Conservation (phyloP, 495 filamentous ascomycete species). For the Aspergillus homomorphus region DNA sequence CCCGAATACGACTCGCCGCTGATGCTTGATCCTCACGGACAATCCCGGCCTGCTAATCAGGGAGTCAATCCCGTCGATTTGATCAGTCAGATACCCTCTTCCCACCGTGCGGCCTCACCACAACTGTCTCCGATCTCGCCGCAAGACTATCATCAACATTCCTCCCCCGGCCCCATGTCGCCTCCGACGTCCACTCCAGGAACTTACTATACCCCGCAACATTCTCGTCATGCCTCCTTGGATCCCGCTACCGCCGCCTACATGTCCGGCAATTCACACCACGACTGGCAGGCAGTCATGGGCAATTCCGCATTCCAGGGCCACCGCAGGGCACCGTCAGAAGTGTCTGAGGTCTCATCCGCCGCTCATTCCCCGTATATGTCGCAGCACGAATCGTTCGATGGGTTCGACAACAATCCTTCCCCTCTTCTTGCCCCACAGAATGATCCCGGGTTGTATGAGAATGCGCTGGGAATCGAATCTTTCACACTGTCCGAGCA, state of each 20-base stretch:
- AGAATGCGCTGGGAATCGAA: conserved; percentile 72
- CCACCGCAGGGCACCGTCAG: conserved; percentile 82
- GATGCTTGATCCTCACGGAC: conserved; percentile 44
- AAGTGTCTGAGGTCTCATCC: conserved; percentile 84
- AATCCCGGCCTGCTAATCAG: conserved; percentile 41
- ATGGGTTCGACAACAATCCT: conserved; percentile 64
- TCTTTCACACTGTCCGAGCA: conserved; percentile 81
- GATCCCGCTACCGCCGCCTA: conserved; percentile 75
- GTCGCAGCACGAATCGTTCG: conserved; percentile 74
- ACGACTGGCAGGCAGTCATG: conserved; percentile 67
- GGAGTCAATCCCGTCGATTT: conserved; percentile 62
- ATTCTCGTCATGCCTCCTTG: conserved; percentile 78
- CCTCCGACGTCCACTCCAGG: conserved; percentile 51
- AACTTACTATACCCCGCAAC: conserved; percentile 53
- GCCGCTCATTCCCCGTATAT: conserved; percentile 81
- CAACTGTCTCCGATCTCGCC: conserved; percentile 64
- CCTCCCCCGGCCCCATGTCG: conserved; percentile 52
- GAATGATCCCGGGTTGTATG: conserved; percentile 66
- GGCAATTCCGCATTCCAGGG: conserved; percentile 62
- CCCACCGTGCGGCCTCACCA: conserved; percentile 66
- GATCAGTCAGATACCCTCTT: conserved; percentile 68
- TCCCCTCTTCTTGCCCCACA: conserved; percentile 79
- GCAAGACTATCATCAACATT: conserved; percentile 34
- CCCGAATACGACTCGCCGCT: conserved; percentile 39
- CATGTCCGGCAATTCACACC: conserved; percentile 54